Conservation (phyloP, 345 rosid genomes). For the Gossypium australe region DNA sequence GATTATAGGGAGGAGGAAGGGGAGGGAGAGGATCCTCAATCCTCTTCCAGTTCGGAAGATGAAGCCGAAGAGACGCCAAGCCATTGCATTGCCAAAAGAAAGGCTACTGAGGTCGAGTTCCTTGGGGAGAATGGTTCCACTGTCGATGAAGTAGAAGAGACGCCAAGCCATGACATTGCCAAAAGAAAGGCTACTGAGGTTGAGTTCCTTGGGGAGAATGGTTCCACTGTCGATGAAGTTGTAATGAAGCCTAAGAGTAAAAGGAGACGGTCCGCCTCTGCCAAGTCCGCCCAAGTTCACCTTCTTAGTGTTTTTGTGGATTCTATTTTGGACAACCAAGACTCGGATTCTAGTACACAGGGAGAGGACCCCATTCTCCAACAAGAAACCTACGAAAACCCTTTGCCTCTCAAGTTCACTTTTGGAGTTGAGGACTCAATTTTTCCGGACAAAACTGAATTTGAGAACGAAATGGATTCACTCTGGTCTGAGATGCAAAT, state of each 20-base stretch:
- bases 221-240: background rate
- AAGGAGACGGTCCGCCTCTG: background rate
- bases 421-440: background rate
- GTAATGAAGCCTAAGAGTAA: background rate
- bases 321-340: background rate
- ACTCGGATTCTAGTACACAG: background rate
- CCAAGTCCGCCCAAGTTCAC: background rate
- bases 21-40: background rate
- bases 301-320: background rate
- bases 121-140: background rate
- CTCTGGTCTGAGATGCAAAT: constrained; percentile 2
- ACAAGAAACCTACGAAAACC: background rate
- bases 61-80: background rate
- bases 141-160: background rate
- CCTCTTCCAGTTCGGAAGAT: background rate
- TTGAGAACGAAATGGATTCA: background rate
- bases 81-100: background rate
- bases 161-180: background rate
- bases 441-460: background rate
- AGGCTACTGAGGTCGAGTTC: background rate
- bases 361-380: background rate
- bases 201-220: background rate
- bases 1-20: background rate
- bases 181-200: background rate
- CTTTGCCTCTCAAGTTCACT: background rate